Base-by-base conservation (phyloP, 2,329 filamentous ascomycete species). In the Pezicula neosporulosa region DNA sequence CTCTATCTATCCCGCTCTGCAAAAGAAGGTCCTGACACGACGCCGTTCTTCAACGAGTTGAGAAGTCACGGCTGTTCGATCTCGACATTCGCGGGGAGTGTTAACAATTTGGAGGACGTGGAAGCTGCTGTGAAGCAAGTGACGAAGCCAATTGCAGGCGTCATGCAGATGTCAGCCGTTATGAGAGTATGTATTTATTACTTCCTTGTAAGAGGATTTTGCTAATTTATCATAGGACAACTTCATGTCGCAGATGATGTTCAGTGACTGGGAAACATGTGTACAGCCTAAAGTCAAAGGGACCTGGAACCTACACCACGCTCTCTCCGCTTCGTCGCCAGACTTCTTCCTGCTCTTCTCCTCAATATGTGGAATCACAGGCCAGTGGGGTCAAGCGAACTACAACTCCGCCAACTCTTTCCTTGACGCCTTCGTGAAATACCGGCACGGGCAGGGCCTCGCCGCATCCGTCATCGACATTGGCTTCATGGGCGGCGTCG, bases 341-440 rank as follows among this genome's bases (percentile, higher is more conserved):
- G 70, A 71, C 39, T 72, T 72, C 51, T 71, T 72, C 56, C 52
- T 72, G 38, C 48, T 68, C 39, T 55, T 72, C 9, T 68, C 68
- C 3, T 72, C 69, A 0, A 50, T 67, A 41, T 56, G 55, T 41
- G 63, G 64, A 1, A 59, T 70, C 3, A n/a, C 63, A 1, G 70
- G 70, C 1, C 63, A 61, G 9, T 56, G 51, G 0, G 61, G 59
- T 2, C 68, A 71, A 21, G 18, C 45, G 7, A 52, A 52, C 41
- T 52, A 52, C 19, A 28, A 33, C 3, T 60, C 65, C 2, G 68
- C 57, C 0, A 68, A 68, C 39, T 60, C 60, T 0, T 71, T 47
- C 42, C 41, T 52, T 13, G 48, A 52, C 43, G 42, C 41, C 7
- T 39, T 54, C 30, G 50, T 37, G 5, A 35, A 47, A 16, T 47